Evolutionary conservation across 1,284 basidiomycete species (phyloP).

Genomic region (Naganishia sp.): DNA sequence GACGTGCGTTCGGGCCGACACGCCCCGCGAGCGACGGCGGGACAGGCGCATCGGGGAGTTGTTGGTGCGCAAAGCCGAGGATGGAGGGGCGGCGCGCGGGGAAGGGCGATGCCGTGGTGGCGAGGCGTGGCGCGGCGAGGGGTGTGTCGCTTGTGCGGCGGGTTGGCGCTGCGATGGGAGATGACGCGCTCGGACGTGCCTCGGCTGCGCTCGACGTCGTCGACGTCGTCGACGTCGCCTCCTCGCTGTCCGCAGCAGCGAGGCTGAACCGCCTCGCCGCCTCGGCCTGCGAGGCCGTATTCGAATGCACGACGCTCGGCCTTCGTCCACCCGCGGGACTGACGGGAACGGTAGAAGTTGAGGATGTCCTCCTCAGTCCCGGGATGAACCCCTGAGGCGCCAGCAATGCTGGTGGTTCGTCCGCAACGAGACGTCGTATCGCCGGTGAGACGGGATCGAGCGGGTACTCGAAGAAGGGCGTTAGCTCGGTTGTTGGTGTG

Average conservation of each 20-base stretch:
- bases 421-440: slow-evolving; percentile 9
- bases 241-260: slow-evolving; percentile 6
- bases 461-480: slow-evolving; percentile 29
- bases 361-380: slow-evolving; percentile 1
- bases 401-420: slow-evolving; percentile 4
- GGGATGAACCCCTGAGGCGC: slow-evolving; percentile 11
- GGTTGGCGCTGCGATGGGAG: too few relatives aligned
- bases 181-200: slow-evolving; percentile 1
- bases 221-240: not conserved
- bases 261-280: slow-evolving; percentile 16
- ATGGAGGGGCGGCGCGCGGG: slow-evolving; percentile 13
- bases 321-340: slow-evolving; percentile 18
- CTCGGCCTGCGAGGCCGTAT: slow-evolving; percentile 15
- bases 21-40: slow-evolving; percentile 12
- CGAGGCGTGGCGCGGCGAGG: not conserved
- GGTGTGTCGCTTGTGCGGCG: too few relatives aligned
- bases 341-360: slow-evolving; percentile 14
- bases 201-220: not conserved
- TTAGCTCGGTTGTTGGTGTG: slow-evolving; percentile 28
- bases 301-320: slow-evolving; percentile 22
- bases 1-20: not conserved
- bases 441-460: slow-evolving; percentile 12
- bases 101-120: not conserved
- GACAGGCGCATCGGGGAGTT: slow-evolving; percentile 10
- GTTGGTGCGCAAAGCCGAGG: slow-evolving; percentile 18